Evolutionary conservation across 2,329 filamentous ascomycete species (phyloP).

Genomic region (Teratosphaeria destructans): DNA sequence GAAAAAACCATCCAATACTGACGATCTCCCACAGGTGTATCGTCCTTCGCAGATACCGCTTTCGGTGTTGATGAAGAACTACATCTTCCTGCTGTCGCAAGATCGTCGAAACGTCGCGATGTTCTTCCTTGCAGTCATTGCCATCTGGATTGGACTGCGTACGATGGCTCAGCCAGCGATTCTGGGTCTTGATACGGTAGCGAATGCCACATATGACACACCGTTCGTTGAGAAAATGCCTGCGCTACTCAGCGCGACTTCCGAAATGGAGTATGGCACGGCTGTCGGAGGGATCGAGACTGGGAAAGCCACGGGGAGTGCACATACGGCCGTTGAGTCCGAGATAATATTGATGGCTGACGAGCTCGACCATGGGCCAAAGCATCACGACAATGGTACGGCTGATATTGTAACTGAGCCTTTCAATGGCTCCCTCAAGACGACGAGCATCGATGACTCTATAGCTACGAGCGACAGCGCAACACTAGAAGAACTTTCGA

Average conservation of each 20-base stretch:
- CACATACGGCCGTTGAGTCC: not conserved
- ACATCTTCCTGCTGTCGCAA: slow-evolving; percentile 40
- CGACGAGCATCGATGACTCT: not conserved
- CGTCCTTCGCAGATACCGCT: slow-evolving; percentile 39
- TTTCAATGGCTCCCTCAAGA: not conserved
- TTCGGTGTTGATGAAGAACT: slow-evolving; percentile 42
- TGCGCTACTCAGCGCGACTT: not conserved
- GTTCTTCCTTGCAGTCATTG: slow-evolving; percentile 28
- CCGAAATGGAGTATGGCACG: not conserved
- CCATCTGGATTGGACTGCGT: slow-evolving; percentile 2
- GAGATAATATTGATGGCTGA: not conserved
- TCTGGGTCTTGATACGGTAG: not conserved
- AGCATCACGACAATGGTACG: not conserved
- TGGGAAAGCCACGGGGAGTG: not conserved
- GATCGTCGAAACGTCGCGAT: slow-evolving; percentile 46
- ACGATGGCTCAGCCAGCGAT: not conserved
- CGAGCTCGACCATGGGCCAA: not conserved
- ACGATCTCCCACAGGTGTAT: slow-evolving; percentile 22
- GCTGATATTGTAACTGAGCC: not conserved
- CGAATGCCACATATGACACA: not conserved
- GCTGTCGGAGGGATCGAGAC: not conserved
- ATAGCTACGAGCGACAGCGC: not conserved
- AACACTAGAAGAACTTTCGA: not conserved
- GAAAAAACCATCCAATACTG: not conserved
- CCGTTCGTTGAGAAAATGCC: not conserved